phyloP scores from a whole-genome alignment of 345 rosid genomes.

The Dovyalis caffra region DNA sequence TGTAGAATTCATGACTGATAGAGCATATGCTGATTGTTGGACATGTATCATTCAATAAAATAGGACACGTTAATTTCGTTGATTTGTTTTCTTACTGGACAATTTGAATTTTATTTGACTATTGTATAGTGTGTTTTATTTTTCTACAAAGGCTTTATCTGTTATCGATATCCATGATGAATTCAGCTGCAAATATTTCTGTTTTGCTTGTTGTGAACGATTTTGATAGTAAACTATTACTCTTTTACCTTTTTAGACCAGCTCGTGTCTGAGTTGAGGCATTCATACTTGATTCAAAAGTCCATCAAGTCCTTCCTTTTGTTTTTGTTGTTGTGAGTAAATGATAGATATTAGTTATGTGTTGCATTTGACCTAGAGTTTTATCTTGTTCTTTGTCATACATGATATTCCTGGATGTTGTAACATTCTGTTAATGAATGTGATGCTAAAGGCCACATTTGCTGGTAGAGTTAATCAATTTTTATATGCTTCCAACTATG shows the following conservation, averaged over 20 bases:
- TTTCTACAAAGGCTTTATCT: neutral
- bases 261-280: neutral
- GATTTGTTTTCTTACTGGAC: neutral
- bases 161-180: neutral
- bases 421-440: neutral
- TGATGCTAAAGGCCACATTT: neutral
- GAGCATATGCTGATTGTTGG: conserved; percentile 42
- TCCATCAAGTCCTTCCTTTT: neutral
- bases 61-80: conserved; percentile 22
- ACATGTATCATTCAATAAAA: conserved; percentile 47
- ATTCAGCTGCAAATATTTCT: neutral
- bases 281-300: neutral
- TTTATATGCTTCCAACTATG: neutral
- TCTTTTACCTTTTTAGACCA: neutral
- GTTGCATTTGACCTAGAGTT: neutral
- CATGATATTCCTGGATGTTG: neutral
- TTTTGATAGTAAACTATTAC: neutral
- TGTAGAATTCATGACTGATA: conserved; percentile 45
- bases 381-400: neutral
- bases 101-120: neutral
- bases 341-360: neutral
- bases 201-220: neutral
- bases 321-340: neutral
- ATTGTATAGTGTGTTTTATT: neutral
- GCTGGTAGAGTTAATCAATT: neutral